A percentile compares a stretch with the other conserved stretches of the same genome.
phyloP scores from a whole-genome alignment of 805 yeast species.

The Cyberlindnera amylophila region DNA sequence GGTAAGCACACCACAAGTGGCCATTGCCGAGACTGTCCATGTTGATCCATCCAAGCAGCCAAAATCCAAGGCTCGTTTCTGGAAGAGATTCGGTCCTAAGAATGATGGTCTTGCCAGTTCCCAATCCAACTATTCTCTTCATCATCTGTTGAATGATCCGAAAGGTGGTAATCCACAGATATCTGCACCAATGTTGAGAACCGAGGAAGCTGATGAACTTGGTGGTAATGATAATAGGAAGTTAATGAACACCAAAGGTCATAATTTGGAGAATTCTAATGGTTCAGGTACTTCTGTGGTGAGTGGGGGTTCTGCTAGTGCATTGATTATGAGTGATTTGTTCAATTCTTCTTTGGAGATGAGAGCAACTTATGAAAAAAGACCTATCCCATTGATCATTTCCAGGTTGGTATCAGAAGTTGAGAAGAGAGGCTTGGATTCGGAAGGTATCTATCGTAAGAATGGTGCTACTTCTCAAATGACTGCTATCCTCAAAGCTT shows the following conservation, averaged over 20 bases:
- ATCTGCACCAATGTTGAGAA: constrained; percentile 35
- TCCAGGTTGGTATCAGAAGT: constrained; percentile 71
- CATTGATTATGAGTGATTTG: constrained; percentile 24
- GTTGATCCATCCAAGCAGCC: constrained; percentile 19
- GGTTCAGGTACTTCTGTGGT: constrained; percentile 5
- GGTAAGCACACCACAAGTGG: constrained; percentile 7
- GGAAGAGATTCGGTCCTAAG: constrained; percentile 28
- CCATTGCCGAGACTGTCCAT: constrained; percentile 11
- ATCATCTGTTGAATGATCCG: constrained; percentile 15
- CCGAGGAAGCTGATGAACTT: constrained; percentile 29
- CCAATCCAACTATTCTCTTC: constrained; percentile 20
- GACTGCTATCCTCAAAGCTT: constrained; percentile 32
- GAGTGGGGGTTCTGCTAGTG: constrained; percentile 4
- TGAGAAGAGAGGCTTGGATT: constrained; percentile 67
- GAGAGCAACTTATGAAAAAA: constrained; percentile 59
- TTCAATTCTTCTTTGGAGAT: constrained; percentile 51
- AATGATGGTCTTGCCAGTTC: constrained; percentile 20
- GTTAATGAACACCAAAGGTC: constrained; percentile 25
- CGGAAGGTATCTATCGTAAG: constrained; percentile 88
- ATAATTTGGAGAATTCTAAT: constrained; percentile 6
- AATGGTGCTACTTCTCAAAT: constrained; percentile 48
- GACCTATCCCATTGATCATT: constrained; percentile 65
- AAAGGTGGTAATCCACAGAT: constrained; percentile 26
- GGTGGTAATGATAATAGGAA: constrained; percentile 36
- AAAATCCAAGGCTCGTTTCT: constrained; percentile 28